Conservation (phyloP, 148 eudicot species). For the Rhododendron vialii region DNA sequence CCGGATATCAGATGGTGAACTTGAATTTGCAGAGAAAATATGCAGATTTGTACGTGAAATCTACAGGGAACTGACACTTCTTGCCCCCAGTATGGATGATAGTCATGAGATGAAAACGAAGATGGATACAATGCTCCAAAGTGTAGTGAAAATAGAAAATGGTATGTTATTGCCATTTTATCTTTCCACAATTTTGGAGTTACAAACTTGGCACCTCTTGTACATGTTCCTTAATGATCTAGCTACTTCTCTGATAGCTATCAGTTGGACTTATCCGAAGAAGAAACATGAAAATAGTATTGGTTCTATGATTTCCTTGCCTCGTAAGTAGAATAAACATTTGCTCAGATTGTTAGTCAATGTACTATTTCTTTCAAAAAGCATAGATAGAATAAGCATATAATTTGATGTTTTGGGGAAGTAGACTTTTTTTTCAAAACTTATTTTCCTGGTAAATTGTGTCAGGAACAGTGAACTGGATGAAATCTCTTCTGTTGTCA, state of each 20-base stretch:
- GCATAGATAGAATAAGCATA: neutral
- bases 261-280: neutral
- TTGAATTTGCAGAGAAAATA: slow-evolving; percentile 77
- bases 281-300: neutral
- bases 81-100: slow-evolving; percentile 84
- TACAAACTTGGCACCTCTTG: neutral
- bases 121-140: slow-evolving; percentile 97
- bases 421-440: neutral
- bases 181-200: neutral
- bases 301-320: neutral
- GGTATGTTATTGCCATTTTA: slow-evolving; percentile 42
- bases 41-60: slow-evolving; percentile 87
- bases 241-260: neutral
- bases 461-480: neutral
- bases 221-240: neutral
- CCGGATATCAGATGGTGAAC: slow-evolving; percentile 94
- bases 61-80: slow-evolving; percentile 69
- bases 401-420: neutral
- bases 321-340: neutral
- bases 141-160: slow-evolving; percentile 92
- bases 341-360: neutral
- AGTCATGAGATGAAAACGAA: slow-evolving; percentile 75
- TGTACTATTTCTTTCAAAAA: neutral
- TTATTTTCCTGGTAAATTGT: neutral
- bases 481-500: neutral